A percentile compares a stretch with the other conserved stretches of the same genome.
These are phyloP conservation scores for Amanita polypyramis DNA, from an alignment of 768 basidiomycete genomes.

Conservation along the genomic window DNA sequence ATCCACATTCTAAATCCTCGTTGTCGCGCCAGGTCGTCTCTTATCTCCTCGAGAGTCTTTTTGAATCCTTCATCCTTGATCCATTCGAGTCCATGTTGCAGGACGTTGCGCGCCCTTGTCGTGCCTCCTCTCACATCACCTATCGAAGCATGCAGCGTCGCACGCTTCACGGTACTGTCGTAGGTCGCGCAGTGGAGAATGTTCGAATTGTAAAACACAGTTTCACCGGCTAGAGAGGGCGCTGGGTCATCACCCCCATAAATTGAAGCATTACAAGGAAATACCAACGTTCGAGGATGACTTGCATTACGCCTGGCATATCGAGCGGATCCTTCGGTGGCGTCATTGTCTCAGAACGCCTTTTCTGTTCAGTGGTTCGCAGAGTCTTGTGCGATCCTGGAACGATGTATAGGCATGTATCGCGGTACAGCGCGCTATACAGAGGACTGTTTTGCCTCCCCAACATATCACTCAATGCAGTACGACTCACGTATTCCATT, in stretches of 20 bases:
- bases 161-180: conserved; percentile 33
- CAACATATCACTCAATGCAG: neutral
- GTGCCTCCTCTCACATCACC: conserved; percentile 54
- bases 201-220: conserved; percentile 74
- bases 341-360: conserved; percentile 36
- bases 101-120: conserved; percentile 55
- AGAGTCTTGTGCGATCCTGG: conserved; percentile 55
- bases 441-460: neutral
- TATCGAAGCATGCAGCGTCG: conserved; percentile 63
- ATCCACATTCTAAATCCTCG: conserved; percentile 47
- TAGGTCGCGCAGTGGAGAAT: conserved; percentile 70
- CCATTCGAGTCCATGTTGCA: conserved; percentile 68
- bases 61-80: conserved; percentile 47
- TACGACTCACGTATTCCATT: conserved; percentile 69
- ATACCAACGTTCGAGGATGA: conserved; percentile 42
- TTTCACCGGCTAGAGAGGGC: conserved; percentile 46
- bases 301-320: conserved; percentile 59
- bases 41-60: conserved; percentile 25
- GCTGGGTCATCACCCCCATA: neutral
- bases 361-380: conserved; percentile 47
- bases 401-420: conserved; percentile 61
- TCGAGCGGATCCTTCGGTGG: conserved; percentile 47
- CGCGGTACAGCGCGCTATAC: conserved; percentile 52
- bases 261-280: neutral
- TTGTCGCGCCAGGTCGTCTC: conserved; percentile 6